Percentiles rank a stretch among this genome's conserved stretches.
Conservation (phyloP, 495 filamentous ascomycete genomes). For the Friedmanniomyces endolithicus region DNA sequence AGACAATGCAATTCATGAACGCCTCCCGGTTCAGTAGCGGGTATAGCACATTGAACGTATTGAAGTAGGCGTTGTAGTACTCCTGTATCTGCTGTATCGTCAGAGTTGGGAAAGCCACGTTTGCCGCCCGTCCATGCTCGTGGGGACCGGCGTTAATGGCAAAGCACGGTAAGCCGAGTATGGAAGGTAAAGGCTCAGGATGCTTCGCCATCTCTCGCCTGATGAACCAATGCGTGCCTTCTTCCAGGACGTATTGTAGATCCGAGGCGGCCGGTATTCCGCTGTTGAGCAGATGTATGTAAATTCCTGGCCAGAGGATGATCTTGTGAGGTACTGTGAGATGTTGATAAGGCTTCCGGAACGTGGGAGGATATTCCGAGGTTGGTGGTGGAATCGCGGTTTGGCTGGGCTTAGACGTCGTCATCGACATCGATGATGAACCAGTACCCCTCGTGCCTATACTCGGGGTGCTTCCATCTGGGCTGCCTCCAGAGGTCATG, state of each 20-base stretch:
- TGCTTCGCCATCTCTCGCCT: slow-evolving; percentile 30
- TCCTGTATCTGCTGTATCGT: slow-evolving; percentile 39
- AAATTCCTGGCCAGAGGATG: slow-evolving; percentile 45
- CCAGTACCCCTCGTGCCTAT: slow-evolving; percentile 2
- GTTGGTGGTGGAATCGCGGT: background rate
- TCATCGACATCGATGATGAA: background rate
- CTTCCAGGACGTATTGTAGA: slow-evolving; percentile 23
- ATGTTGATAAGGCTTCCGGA: slow-evolving; percentile 33
- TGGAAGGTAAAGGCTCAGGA: slow-evolving; percentile 23
- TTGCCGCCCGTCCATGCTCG: slow-evolving; percentile 7
- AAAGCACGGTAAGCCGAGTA: slow-evolving; percentile 16
- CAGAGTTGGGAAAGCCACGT: slow-evolving; percentile 29
- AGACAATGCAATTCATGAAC: slow-evolving; percentile 39
- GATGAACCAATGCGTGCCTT: slow-evolving; percentile 38
- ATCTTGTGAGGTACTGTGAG: slow-evolving; percentile 45
- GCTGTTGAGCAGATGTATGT: slow-evolving; percentile 34
- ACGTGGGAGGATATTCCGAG: background rate
- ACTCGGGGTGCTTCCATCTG: background rate
- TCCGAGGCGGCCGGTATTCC: slow-evolving; percentile 24
- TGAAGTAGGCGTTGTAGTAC: slow-evolving; percentile 42
- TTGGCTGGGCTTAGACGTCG: background rate
- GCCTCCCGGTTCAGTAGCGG: slow-evolving; percentile 43
- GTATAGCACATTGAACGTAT: slow-evolving; percentile 43
- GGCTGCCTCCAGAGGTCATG: slow-evolving; percentile 2
- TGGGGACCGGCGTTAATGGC: background rate